Base-by-base conservation (phyloP, 2,329 filamentous ascomycete species). In the Fusarium chuoi region DNA sequence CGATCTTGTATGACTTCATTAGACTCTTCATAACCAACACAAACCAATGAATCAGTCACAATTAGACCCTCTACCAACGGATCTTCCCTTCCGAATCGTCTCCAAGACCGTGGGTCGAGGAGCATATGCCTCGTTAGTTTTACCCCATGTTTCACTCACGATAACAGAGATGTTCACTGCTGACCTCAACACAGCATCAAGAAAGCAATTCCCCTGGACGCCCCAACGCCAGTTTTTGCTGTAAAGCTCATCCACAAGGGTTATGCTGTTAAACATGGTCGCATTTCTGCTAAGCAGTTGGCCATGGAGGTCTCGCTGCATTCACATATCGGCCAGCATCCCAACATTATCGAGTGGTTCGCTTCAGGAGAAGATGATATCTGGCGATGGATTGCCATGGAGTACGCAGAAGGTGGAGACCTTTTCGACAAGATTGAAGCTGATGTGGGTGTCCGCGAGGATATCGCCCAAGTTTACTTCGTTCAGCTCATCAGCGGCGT, bases 341-440 rank as follows among this genome's bases (percentile, higher is more conserved):
- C 92, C 61, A 98, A 99, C 82, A 93, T 99, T 74, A 98, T 99
- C 78, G 92, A 94, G 80, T 98, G 94, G 88, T 95, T 97, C 77
- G 92, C 93, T 46, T 93, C 92, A 4, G 96, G 95, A 62, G 94
- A 98, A 82, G 95, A 99, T 81, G 79, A 87, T 0, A 85, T 92
- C 24, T 99, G 96, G 96, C 90, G 93, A 77, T 99, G 96, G 96
- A 98, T 99, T 77, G 96, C 95, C 44, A 98, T 99, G 95, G 96
- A 99, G 83, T 92, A 94, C 76, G 96, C 96, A 51, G 94, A 97
- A 78, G 96, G 96, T 46, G 96, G 96, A 17, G 96, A 99, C 81
- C 87, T 99, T 13, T 99, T 99, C 82, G 96, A 99, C 90, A 99
- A 99, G 86, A 98, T 99, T 77, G 97, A 99, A 84, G 95, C 96